Percentiles rank a stretch among this genome's conserved stretches.
Evolutionary conservation across 106 monocot species (phyloP).

Genomic region (Triglochin maritima): DNA sequence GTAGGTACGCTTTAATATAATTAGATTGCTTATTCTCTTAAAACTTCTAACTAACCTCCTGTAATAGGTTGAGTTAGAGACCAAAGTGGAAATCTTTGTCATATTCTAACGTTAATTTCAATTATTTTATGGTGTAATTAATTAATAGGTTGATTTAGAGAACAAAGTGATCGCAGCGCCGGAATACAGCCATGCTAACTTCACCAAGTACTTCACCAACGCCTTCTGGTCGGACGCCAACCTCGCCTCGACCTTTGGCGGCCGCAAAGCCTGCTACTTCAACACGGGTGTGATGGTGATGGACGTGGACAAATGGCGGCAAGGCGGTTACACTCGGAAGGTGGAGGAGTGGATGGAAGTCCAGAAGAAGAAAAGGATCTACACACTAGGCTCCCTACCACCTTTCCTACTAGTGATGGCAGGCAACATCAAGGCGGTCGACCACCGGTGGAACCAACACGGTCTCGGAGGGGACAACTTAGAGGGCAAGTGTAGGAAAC

Average conservation of each 20-base stretch:
- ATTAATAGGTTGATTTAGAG: conserved; percentile 21
- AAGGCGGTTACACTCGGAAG: conserved; percentile 8
- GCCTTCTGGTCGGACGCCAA: conserved; percentile 67
- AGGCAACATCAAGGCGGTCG: conserved; percentile 15
- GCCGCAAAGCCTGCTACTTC: conserved; percentile 14
- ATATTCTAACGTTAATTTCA: background rate
- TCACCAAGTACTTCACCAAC: conserved; percentile 90
- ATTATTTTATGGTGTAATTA: background rate
- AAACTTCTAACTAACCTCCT: no score
- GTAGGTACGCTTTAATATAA: no score
- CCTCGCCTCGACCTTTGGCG: conserved; percentile 3
- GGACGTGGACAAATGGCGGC: conserved; percentile 16
- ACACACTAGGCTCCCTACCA: conserved; percentile 16
- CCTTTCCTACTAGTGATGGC: conserved; percentile 16
- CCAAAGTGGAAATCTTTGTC: no score
- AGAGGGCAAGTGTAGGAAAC: conserved; percentile 15
- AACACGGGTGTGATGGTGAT: conserved; percentile 25
- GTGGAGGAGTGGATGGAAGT: conserved; percentile 22
- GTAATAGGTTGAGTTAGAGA: no score
- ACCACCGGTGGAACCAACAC: conserved; percentile 23
- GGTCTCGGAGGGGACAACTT: conserved; percentile 19
- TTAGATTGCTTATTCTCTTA: no score
- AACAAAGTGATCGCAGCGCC: conserved; percentile 34
- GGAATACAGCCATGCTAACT: conserved; percentile 99
- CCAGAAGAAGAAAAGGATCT: conserved; percentile 15